These are phyloP conservation scores for Candida frijolesensis DNA, from an alignment of 1,139 yeast genomes.

Conservation along the genomic window DNA sequence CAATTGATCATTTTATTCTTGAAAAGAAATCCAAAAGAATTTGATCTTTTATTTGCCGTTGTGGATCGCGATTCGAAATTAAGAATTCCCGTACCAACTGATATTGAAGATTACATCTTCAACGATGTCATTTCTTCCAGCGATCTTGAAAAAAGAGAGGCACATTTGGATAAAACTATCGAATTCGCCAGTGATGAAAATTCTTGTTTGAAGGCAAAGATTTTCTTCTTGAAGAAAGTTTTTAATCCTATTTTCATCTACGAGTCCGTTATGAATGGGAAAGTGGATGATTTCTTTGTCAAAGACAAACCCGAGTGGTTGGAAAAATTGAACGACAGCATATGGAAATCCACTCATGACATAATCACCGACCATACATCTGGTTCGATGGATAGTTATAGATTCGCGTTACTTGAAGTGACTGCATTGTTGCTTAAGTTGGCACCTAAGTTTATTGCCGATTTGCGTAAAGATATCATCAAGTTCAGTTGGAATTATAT, in stretches of 20 bases:
- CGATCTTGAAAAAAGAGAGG: constrained; percentile 49
- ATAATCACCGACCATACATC: constrained; percentile 59
- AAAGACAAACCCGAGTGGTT: constrained; percentile 58
- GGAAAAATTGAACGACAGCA: constrained; percentile 54
- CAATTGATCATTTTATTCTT: constrained; percentile 52
- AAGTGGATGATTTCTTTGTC: constrained; percentile 51
- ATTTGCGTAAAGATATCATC: constrained; percentile 81
- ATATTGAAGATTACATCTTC: constrained; percentile 61
- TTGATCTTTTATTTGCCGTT: constrained; percentile 46
- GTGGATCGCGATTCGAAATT: constrained; percentile 51
- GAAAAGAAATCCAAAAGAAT: constrained; percentile 29
- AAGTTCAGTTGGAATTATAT: constrained; percentile 95
- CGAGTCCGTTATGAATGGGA: constrained; percentile 57
- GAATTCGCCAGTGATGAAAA: constrained; percentile 46
- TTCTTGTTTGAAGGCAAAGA: constrained; percentile 54
- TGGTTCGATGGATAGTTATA: constrained; percentile 72
- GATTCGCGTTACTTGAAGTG: constrained; percentile 79
- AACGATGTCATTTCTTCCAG: constrained; percentile 54
- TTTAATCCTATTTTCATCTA: constrained; percentile 67
- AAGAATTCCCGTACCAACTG: constrained; percentile 48
- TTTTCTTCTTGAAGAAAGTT: constrained; percentile 62
- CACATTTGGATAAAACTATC: constrained; percentile 55
- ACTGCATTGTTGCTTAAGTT: constrained; percentile 76
- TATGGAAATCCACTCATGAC: constrained; percentile 72
- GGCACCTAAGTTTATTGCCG: constrained; percentile 62